Evolutionary conservation across 768 basidiomycete genomes (phyloP), one percentile per base, ranked within the genome.

Genomic region (Auricularia sp.): DNA sequence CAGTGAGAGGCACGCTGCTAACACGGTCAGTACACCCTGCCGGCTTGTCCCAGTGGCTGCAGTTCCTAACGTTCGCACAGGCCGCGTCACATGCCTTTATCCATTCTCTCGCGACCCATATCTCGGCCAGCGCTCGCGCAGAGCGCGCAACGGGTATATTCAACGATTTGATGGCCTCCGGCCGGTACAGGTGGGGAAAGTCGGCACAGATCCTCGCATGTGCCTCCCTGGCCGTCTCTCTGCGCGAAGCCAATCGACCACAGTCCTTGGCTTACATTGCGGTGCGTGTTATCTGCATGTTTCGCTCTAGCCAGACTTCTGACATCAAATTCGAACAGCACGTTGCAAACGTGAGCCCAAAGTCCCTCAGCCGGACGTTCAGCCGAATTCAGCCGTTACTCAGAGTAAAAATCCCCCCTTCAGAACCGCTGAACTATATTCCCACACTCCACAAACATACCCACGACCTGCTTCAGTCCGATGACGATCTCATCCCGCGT

Each of bases 211-310:
- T 84, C 54, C 79, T 83, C 13, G 87, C 88, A 0, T 92, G 84
- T 13, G 88, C 86, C 2, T 83, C 85, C 58, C 76, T 92, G 34
- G 81, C 85, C 33, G 80, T 92, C 64, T 85, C 89, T 4, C 77
- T 92, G 54, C 86, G 90, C 62, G 87, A 92, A 76, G 79, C 81
- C 65, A 84, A 79, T 69, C 85, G 83, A 65, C 84, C 87, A 35
- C 87, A 89, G 71, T 82, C 83, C 13, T 77, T 92, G 59, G 79
- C 78, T 63, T 84, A 90, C 67, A 84, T 94, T 66, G 86, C 90
- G 3, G 84, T 82, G 66, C 34, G 62, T 69, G 18, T 8, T 5
- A 5, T 18, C 47, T 6, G 14, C 47, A 18, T 51, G 39, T 42
- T 42, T 51, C 47, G 47, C 16, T 51, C 47, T 51, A 51, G 47